Percentiles rank a stretch among this genome's conserved stretches.
These are phyloP conservation scores for Cucurbita ficifolia DNA, from an alignment of 306 rosid genomes.

Conservation along the genomic window DNA sequence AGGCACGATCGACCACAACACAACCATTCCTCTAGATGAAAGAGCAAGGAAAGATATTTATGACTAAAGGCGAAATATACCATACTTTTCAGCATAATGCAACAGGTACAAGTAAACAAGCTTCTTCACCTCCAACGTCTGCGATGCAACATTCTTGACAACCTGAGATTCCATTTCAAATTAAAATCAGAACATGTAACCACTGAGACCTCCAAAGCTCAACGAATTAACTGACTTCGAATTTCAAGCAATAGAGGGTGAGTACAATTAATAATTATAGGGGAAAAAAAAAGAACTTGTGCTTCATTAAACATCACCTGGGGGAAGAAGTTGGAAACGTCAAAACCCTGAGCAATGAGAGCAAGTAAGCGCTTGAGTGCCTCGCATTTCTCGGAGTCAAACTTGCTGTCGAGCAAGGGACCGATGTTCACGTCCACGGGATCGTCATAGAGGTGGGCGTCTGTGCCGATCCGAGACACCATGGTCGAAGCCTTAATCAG, in stretches of 20 bases:
- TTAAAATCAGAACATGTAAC: not conserved
- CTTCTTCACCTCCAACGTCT: constrained; percentile 86
- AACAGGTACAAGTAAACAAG: constrained; percentile 82
- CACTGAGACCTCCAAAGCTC: not conserved
- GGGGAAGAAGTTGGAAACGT: constrained; percentile 89
- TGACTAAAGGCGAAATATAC: not conserved
- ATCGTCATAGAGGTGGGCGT: constrained; percentile 97
- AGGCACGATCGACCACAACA: not conserved
- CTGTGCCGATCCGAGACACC: constrained; percentile 95
- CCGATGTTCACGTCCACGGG: constrained; percentile 83
- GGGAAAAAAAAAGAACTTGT: no score
- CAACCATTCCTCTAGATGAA: not conserved
- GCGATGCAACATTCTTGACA: constrained; percentile 89
- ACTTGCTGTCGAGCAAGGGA: constrained; percentile 76
- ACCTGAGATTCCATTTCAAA: constrained; percentile 43
- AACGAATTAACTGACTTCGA: not conserved
- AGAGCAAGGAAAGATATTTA: not conserved
- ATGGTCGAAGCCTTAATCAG: constrained; percentile 88
- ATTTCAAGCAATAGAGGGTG: not conserved
- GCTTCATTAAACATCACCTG: constrained; percentile 28
- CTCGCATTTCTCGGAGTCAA: constrained; percentile 89
- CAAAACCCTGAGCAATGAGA: constrained; percentile 93
- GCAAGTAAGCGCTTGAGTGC: constrained; percentile 95
- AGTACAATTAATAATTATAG: not conserved
- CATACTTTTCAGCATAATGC: constrained; percentile 97